Conservation (phyloP, 2,329 filamentous ascomycete genomes). For the Zarea fungicola region DNA sequence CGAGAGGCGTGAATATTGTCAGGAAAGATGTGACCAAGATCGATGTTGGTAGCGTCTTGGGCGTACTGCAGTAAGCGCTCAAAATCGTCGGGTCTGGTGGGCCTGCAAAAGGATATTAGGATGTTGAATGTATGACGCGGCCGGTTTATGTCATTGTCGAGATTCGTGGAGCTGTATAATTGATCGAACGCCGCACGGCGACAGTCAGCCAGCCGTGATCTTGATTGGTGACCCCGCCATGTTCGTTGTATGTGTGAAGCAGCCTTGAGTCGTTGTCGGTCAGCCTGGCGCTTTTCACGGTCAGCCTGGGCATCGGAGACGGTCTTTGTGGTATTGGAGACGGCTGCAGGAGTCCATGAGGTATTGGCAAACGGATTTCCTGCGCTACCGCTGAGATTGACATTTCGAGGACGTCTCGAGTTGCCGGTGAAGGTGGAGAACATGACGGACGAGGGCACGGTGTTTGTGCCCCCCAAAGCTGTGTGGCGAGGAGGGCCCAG, state of each 20-base stretch:
- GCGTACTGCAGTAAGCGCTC: slow-evolving; percentile 42
- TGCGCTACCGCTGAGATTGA: slow-evolving; percentile 85
- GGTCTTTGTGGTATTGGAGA: slow-evolving; percentile 65
- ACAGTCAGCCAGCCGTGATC: slow-evolving; percentile 50
- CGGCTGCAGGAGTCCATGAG: slow-evolving; percentile 50
- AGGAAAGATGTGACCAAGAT: slow-evolving; percentile 31
- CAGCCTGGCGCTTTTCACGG: slow-evolving; percentile 70
- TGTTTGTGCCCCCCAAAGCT: neutral
- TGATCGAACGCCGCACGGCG: slow-evolving; percentile 61
- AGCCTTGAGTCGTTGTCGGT: slow-evolving; percentile 72
- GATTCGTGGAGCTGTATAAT: slow-evolving; percentile 38
- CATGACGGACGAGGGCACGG: slow-evolving; percentile 50
- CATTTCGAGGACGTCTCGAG: slow-evolving; percentile 79
- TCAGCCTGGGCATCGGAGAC: slow-evolving; percentile 85
- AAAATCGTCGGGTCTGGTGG: slow-evolving; percentile 40
- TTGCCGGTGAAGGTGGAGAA: slow-evolving; percentile 88
- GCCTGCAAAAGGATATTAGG: slow-evolving; percentile 46
- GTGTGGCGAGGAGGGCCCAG: neutral
- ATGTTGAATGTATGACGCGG: slow-evolving; percentile 40
- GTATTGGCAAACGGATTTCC: slow-evolving; percentile 72
- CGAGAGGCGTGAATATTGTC: slow-evolving; percentile 24
- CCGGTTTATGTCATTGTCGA: slow-evolving; percentile 30
- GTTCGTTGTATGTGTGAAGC: slow-evolving; percentile 67
- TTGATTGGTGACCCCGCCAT: slow-evolving; percentile 72
- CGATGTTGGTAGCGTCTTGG: slow-evolving; percentile 35